Conservation (phyloP, 1,139 yeast genomes). For the Oligophagozyma castellii region DNA sequence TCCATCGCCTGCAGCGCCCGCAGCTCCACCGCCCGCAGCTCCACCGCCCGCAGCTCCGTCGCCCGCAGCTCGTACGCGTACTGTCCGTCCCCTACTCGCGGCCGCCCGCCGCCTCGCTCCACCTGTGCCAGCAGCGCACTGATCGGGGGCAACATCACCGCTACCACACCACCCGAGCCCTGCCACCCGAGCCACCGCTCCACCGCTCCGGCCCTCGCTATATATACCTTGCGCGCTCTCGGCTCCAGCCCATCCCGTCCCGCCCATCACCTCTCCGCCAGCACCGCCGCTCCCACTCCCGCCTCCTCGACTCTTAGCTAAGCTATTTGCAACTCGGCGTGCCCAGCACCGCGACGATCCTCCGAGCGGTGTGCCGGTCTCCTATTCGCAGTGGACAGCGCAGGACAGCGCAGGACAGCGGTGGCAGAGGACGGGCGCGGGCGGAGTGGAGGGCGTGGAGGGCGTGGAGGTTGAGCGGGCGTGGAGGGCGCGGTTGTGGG, state of each 20-base stretch:
- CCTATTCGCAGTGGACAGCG: neutral
- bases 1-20: conserved; percentile 1
- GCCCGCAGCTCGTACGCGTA: conserved; percentile 1
- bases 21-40: conserved; percentile 1
- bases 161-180: too few species aligned
- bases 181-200: too few species aligned
- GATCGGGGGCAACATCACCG: too few species aligned
- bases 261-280: too few species aligned
- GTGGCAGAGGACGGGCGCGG: neutral
- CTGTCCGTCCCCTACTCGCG: too few species aligned
- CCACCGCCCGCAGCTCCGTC: conserved; percentile 1
- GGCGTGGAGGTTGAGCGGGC: neutral
- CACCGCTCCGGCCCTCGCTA: too few species aligned
- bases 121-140: too few species aligned
- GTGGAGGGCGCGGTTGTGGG: neutral
- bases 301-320: conserved; percentile 1
- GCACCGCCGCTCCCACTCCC: too few species aligned
- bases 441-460: neutral
- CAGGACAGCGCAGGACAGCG: neutral
- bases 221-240: too few species aligned
- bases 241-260: too few species aligned
- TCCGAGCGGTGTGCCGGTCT: neutral
- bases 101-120: too few species aligned
- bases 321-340: neutral
- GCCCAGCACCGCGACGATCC: conserved; percentile 1